phyloP scores from a whole-genome alignment of 352 stramenopile species.

The Pilasporangium apinafurcum region DNA sequence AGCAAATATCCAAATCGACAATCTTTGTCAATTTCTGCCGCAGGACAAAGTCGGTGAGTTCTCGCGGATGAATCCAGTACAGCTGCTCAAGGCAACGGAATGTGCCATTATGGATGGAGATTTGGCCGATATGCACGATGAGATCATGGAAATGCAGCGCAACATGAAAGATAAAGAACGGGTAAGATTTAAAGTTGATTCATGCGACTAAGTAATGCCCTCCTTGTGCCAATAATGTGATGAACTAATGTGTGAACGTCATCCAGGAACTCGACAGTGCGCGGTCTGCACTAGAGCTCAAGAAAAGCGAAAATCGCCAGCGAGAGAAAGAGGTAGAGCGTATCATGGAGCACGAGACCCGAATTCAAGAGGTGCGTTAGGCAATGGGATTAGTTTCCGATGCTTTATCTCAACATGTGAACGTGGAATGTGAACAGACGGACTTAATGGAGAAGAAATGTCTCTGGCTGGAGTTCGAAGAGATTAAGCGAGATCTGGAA shows the following conservation, averaged over 20 bases:
- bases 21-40: slow-evolving; percentile 98
- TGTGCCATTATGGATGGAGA: slow-evolving; percentile 68
- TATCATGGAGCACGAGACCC: slow-evolving; percentile 75
- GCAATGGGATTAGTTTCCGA: neutral
- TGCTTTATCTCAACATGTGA: neutral
- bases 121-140: slow-evolving; percentile 60
- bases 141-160: slow-evolving; percentile 72
- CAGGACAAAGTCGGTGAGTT: slow-evolving; percentile 95
- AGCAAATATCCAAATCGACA: slow-evolving; percentile 96
- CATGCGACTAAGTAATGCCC: neutral
- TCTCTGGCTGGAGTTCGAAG: slow-evolving; percentile 80
- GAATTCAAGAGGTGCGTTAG: slow-evolving; percentile 55
- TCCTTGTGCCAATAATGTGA: too few species aligned
- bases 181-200: slow-evolving; percentile 16
- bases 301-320: slow-evolving; percentile 78
- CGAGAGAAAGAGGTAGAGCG: slow-evolving; percentile 82
- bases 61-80: slow-evolving; percentile 76
- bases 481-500: slow-evolving; percentile 62
- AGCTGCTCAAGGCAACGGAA: slow-evolving; percentile 79
- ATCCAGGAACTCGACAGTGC: slow-evolving; percentile 57
- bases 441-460: slow-evolving; percentile 84
- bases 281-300: slow-evolving; percentile 61
- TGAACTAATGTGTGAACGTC: neutral
- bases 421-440: slow-evolving; percentile 40
- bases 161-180: slow-evolving; percentile 66